Evolutionary conservation across 2,329 filamentous ascomycete genomes (phyloP).

Genomic region (Alternaria hordeiaustralica): DNA sequence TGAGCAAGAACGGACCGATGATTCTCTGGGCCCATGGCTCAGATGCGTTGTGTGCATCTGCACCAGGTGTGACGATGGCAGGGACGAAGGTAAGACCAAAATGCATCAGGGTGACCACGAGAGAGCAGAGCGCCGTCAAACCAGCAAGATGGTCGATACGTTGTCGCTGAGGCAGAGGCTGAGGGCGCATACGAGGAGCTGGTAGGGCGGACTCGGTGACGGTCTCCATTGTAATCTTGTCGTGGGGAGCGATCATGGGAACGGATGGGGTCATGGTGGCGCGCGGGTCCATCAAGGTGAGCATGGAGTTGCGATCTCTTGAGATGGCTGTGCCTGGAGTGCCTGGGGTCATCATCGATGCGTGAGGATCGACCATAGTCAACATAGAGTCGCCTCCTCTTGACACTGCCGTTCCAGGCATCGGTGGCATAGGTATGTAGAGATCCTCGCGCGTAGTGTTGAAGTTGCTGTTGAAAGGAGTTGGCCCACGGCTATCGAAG

Average conservation of each 20-base stretch:
- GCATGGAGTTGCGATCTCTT: slow-evolving; percentile 19
- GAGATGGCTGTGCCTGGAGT: neutral
- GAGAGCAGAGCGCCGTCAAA: slow-evolving; percentile 52
- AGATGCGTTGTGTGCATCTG: slow-evolving; percentile 47
- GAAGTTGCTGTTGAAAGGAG: slow-evolving; percentile 27
- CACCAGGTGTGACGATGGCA: slow-evolving; percentile 43
- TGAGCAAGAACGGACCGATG: slow-evolving; percentile 53
- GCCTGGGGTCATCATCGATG: neutral
- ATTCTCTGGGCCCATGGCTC: slow-evolving; percentile 53
- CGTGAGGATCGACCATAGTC: slow-evolving; percentile 18
- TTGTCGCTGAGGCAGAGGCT: slow-evolving; percentile 31
- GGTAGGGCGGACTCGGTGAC: slow-evolving; percentile 40
- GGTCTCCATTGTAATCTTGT: slow-evolving; percentile 39
- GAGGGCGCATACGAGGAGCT: slow-evolving; percentile 36
- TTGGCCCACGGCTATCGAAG: slow-evolving; percentile 33
- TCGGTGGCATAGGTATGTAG: neutral
- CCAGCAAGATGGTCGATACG: slow-evolving; percentile 58
- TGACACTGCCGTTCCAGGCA: neutral
- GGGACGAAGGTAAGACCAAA: slow-evolving; percentile 55
- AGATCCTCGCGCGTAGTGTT: slow-evolving; percentile 24
- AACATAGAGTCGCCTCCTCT: slow-evolving; percentile 18
- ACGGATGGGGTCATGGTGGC: neutral
- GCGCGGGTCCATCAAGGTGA: slow-evolving; percentile 17
- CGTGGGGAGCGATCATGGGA: slow-evolving; percentile 1
- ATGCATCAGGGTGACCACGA: slow-evolving; percentile 55